These are phyloP conservation scores for Discostella stelligera DNA, from an alignment of 352 stramenopile species.

Conservation along the genomic window DNA sequence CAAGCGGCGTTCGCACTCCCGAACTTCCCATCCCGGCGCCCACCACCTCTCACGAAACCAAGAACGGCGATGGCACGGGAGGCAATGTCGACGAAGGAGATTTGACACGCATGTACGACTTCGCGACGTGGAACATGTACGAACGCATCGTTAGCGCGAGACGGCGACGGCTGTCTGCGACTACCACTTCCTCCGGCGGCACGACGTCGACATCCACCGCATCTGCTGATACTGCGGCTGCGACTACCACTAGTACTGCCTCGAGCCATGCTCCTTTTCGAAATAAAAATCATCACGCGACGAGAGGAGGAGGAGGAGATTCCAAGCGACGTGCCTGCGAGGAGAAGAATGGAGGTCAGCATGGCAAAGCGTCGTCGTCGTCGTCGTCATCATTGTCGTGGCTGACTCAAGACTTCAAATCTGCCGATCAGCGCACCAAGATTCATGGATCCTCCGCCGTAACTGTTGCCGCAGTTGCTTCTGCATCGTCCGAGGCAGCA, in stretches of 20 bases:
- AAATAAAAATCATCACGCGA: no score
- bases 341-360: background rate
- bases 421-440: background rate
- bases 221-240: background rate
- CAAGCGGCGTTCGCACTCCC: background rate
- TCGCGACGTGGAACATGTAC: constrained; percentile 47
- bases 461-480: background rate
- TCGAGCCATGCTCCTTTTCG: no score
- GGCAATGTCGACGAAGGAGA: constrained; percentile 13
- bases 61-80: background rate
- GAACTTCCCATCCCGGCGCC: constrained; percentile 20
- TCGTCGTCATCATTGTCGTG: background rate
- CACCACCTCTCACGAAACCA: background rate
- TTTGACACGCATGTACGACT: constrained; percentile 34
- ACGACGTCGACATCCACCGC: background rate
- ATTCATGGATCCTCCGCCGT: background rate
- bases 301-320: constrained; percentile 6
- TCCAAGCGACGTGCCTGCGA: background rate
- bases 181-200: background rate
- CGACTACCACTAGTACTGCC: background rate
- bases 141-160: constrained; percentile 28
- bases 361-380: background rate
- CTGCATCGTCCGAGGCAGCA: background rate
- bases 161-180: constrained; percentile 5
- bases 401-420: background rate